Base-by-base conservation (phyloP, 257 asterid genomes). In the Lithospermum erythrorhizon region DNA sequence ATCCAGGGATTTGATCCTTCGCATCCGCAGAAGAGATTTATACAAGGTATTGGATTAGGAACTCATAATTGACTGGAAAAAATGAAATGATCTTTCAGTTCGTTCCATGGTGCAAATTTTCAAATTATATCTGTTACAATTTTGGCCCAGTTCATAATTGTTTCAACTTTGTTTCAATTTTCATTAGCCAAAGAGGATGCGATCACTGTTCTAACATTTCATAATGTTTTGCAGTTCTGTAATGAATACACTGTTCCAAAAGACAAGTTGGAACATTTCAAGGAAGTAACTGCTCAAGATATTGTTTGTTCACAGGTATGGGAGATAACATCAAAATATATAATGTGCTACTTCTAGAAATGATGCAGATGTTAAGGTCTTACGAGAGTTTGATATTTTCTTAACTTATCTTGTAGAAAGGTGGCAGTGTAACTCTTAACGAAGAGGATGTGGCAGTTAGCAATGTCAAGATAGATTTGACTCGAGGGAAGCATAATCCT, bases 171-270 rank as follows among this genome's bases (percentile, higher is more conserved):
- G 6, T 15, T 30, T n/a, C 45, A 10, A 24, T 60, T 7, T 21
- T n/a, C 56, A 35, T 55, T 55, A 2, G 15, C 25, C 15, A 30
- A 4, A 22, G 18, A 16, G 41, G 23, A 1, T 1, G 48, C 45
- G 37, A 21, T 24, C 59, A 61, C 66, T 62, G 23, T 54, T 59
- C 37, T 11, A 10, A 63, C 41, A 53, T 19, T 21, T 58, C 48
- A 22, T 27, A 10, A 47, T 57, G 54, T 65, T 29, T 19, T 64
- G 63, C 78, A 91, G 98, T 91, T 79, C 68, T 88, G 96, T 75
- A 91, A 91, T 53, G 98, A 91, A 71, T 91, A 84, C 73, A 77
- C 82, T 75, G 98, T 91, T 70, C 98, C 96, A 15, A 88, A 75
- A 75, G 93, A 86, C 58, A 80, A 75, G 66, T 37, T 91, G 77